Base-by-base conservation (phyloP, 164 flowering plant species). In the Nymphaea thermarum region DNA sequence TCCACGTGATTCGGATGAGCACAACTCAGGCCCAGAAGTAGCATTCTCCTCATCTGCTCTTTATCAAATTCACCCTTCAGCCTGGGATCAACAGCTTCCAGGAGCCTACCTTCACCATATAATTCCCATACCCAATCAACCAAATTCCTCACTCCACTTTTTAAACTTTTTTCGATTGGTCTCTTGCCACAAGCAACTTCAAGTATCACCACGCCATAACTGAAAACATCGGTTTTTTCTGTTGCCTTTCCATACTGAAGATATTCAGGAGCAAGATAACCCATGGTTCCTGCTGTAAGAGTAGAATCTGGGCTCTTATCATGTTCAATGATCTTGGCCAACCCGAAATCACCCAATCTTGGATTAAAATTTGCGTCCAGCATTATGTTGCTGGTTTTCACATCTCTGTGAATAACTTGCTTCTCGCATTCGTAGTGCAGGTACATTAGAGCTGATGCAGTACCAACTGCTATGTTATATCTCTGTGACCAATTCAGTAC, bases 241-340 rank as follows among this genome's bases (percentile, higher is more conserved):
- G 92, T 93, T 43, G 98, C 98, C 73, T 80, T 89, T 5, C 97
- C 98, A 67, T 80, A 89, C 66, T 91, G 98, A 6, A 93, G 91
- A 84, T 93, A 93, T 76, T 93, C 96, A 2, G 97, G 97, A 8
- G 98, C 97, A 3, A 91, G 81, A 76, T 91, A 93, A 3, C 98
- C 98, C 97, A 89, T 91, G 2, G 98, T 91, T 43, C 96, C 98
- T 4, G 97, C 98, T 0, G 98, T 93, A 0, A 90, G 78, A 8
- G 97, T 93, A 4, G 96, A 89, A 41, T 87, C 89, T 0, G 97
- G 98, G 68, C 96, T 93, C 82, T 84, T 89, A 61, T 83, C 93
- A 65, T 93, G 97, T 17, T 93, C 97, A 88, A 78, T 87, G 5
- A 91, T 85, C 83, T 88, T 85, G 14, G 98, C 98, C 69, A 90